phyloP scores from a whole-genome alignment of 2,329 filamentous ascomycete species.

The Neopestalotiopsis sp. region DNA sequence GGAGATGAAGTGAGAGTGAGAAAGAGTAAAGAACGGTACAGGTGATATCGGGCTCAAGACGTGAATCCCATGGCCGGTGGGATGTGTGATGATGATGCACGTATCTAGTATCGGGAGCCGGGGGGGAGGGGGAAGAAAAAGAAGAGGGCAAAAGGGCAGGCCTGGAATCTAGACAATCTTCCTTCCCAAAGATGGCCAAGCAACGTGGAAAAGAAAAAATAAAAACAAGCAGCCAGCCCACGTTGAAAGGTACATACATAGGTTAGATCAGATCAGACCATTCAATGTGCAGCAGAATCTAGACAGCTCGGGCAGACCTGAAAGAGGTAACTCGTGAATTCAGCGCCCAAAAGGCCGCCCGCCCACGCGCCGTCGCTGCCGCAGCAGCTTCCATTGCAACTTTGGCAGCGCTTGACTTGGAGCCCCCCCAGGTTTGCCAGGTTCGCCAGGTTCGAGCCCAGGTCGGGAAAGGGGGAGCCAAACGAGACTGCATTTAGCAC shows the following conservation, averaged over 20 bases:
- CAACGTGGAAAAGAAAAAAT: not conserved
- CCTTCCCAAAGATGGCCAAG: not conserved
- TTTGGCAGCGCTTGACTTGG: not conserved
- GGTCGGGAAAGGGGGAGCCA: not conserved
- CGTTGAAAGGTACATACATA: no score
- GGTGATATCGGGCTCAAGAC: not conserved
- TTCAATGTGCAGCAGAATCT: not conserved
- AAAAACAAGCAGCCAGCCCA: no score
- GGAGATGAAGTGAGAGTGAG: not conserved
- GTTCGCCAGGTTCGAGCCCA: not conserved
- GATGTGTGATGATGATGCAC: constrained; percentile 1
- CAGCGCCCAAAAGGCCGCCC: not conserved
- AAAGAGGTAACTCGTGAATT: not conserved
- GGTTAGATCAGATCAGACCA: no score
- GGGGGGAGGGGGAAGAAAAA: not conserved
- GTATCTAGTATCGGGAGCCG: not conserved
- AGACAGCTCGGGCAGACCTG: not conserved
- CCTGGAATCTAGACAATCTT: not conserved
- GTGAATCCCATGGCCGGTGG: constrained; percentile 1
- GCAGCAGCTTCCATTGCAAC: not conserved
- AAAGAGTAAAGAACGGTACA: not conserved
- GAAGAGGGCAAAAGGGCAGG: not conserved
- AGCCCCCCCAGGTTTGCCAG: not conserved
- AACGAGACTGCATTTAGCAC: not conserved
- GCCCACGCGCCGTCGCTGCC: not conserved